phyloP scores from a whole-genome alignment of 2,329 filamentous ascomycete genomes.

The Rutstroemia sydowiana region DNA sequence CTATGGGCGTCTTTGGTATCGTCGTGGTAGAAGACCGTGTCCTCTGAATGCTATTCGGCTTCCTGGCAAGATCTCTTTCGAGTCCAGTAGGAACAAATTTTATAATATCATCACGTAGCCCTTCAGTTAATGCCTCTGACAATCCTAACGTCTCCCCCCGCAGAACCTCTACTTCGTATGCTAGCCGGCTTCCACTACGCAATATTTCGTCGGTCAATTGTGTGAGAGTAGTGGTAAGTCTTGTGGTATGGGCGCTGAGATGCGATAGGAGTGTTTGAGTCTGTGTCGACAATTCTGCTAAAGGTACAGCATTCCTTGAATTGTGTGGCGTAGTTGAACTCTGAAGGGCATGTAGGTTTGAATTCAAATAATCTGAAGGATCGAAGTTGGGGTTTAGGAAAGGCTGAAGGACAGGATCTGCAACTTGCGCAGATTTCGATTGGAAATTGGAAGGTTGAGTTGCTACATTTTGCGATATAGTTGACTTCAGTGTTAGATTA shows the following conservation, averaged over 20 bases:
- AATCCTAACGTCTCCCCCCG: constrained; percentile 82
- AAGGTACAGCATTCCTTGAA: constrained; percentile 38
- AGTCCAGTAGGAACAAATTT: constrained; percentile 57
- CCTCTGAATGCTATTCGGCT: constrained; percentile 19
- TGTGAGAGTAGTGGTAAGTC: constrained; percentile 73
- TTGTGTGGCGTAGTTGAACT: constrained; percentile 20
- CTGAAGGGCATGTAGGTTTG: constrained; percentile 62
- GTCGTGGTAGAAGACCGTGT: constrained; percentile 21
- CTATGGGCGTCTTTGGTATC: constrained; percentile 22
- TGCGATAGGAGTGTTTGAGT: constrained; percentile 81
- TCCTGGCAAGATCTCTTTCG: constrained; percentile 21
- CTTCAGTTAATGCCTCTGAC: constrained; percentile 68
- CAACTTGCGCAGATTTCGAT: constrained; percentile 49
- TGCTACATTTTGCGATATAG: constrained; percentile 10
- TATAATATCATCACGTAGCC: constrained; percentile 61
- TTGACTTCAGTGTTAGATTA: constrained; percentile 13
- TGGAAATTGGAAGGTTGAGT: constrained; percentile 10
- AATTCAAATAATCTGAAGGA: constrained; percentile 77
- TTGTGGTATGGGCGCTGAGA: constrained; percentile 79
- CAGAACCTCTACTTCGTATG: constrained; percentile 90
- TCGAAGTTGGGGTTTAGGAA: constrained; percentile 77
- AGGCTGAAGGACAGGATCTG: constrained; percentile 64
- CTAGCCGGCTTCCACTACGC: constrained; percentile 76
- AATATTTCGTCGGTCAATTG: constrained; percentile 93
- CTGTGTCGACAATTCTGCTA: constrained; percentile 72